Percentiles rank a stretch among this genome's conserved stretches.
Conservation (phyloP, 768 basidiomycete species). For the Boletus coccyginus region DNA sequence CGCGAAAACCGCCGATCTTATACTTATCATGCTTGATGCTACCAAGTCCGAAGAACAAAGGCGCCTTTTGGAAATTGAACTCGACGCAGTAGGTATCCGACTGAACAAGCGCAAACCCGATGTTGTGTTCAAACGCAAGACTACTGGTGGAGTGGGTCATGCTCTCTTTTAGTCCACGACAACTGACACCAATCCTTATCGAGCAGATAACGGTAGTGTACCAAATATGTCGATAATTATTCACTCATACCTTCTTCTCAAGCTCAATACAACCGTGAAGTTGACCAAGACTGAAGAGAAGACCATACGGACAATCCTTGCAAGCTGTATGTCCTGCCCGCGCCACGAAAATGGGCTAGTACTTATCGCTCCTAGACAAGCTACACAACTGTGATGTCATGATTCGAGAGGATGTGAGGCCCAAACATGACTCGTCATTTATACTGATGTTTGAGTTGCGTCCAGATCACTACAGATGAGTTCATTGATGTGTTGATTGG, state of each 20-base stretch:
- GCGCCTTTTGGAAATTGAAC: slow-evolving; percentile 81
- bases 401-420: slow-evolving; percentile 90
- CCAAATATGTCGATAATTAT: neutral
- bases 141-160: slow-evolving; percentile 76
- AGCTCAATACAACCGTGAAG: slow-evolving; percentile 91
- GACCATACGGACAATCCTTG: slow-evolving; percentile 89
- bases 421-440: slow-evolving; percentile 1
- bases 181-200: neutral
- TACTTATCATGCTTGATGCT: slow-evolving; percentile 89
- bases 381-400: slow-evolving; percentile 95
- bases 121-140: slow-evolving; percentile 91
- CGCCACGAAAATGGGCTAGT: neutral
- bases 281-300: slow-evolving; percentile 93
- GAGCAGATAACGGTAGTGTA: slow-evolving; percentile 63
- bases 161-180: neutral
- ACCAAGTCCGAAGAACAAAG: slow-evolving; percentile 93
- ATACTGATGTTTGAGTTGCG: slow-evolving; percentile 1
- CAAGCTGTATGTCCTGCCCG: slow-evolving; percentile 59
- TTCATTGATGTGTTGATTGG: slow-evolving; percentile 99
- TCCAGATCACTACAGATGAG: slow-evolving; percentile 89
- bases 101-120: slow-evolving; percentile 90
- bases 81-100: slow-evolving; percentile 96
- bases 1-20: slow-evolving; percentile 90
- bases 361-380: slow-evolving; percentile 54
- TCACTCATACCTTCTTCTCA: neutral